Evolutionary conservation across 129 eudicot genomes (phyloP), one percentile per base, ranked within the genome.

Genomic region (Sambucus nigra): DNA sequence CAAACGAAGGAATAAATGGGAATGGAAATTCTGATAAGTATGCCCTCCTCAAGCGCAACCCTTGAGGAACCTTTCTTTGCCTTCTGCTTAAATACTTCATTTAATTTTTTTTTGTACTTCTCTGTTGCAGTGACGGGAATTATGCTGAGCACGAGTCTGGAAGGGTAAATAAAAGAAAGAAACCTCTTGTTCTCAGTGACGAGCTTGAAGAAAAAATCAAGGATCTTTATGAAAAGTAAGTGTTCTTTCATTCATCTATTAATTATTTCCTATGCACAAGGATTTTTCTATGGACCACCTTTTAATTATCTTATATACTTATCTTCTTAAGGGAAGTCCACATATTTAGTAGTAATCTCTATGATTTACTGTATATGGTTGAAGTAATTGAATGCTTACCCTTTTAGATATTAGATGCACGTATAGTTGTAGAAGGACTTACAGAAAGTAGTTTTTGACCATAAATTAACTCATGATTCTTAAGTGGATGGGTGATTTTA

Each of bases 191-290:
- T 68, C 77, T 76, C 19, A 60, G 60, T 72, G 76, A 72, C 44
- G 94, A 75, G 57, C 24, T 74, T 38, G 83, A 69, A 52, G 73
- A 69, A 60, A 69, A 76, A 67, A 58, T 84, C 17, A 71, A 67
- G 75, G 77, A 70, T 57, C 88, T 89, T 56, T 84, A 67, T 29
- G 83, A 89, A 65, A 81, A 70, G 97, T 84, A 72, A 62, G 88
- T 63, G 17, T 29, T 47, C 24, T 61, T n/a, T 50, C 21, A 18
- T 31, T 6, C 29, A 13, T 19, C 33, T 47, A 19, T n/a, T n/a
- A n/a, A n/a, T n/a, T n/a, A n/a, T 35, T 14, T 22, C 17, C 14
- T 17, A n/a, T 10, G 19, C 14, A 42, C 49, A 56, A 56, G 25
- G 32, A 19, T 31, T 19, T 2, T 21, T 35, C 44, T 55, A 59